Evolutionary conservation across 306 rosid genomes (phyloP), one percentile per base, ranked within the genome.

Genomic region (Acmispon strigosus): DNA sequence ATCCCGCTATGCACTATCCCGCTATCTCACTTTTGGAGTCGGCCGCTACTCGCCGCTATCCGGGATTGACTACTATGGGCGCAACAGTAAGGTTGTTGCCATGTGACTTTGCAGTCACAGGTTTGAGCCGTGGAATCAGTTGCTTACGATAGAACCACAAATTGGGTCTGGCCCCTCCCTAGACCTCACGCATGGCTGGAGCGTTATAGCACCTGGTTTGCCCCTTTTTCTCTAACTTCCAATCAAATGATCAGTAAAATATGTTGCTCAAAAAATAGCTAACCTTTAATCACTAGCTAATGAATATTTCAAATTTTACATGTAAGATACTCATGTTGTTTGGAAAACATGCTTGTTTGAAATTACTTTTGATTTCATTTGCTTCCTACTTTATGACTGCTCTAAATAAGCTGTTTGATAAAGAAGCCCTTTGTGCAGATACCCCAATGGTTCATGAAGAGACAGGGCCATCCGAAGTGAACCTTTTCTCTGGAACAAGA

Each of bases 391-490:
- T n/a, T 48, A 51, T 17, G 36, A 17, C 15, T 39, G 15, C n/a
- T 8, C 15, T 15, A 52, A 74, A 14, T 58, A 39, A 27, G 27
- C 67, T 74, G 62, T 60, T 34, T 84, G 36, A 62, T 78, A 24
- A 57, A 43, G 52, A 13, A 2, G 1, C 45, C 55, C 60, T 5
- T 55, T 61, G 72, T 86, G 86, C 81, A 89, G 96, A 81, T 54
- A 19, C 75, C 15, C 80, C 91, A 14, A 79, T 71, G 54, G 82
- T 78, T 82, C 89, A 86, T 79, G 86, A 87, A 81, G 96, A 87
- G 80, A 78, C 82, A 0, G 89, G 89, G 22, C 92, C 95, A 43
- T 92, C 95, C 41, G 89, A 92, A 71, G 80, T 50, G 51, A 83
- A 80, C 75, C 84, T 77, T 50, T 85, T 73, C 78, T 58, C 84